These are phyloP conservation scores for Yamadazyma sp. DNA, from an alignment of 1,139 yeast genomes.

Conservation along the genomic window DNA sequence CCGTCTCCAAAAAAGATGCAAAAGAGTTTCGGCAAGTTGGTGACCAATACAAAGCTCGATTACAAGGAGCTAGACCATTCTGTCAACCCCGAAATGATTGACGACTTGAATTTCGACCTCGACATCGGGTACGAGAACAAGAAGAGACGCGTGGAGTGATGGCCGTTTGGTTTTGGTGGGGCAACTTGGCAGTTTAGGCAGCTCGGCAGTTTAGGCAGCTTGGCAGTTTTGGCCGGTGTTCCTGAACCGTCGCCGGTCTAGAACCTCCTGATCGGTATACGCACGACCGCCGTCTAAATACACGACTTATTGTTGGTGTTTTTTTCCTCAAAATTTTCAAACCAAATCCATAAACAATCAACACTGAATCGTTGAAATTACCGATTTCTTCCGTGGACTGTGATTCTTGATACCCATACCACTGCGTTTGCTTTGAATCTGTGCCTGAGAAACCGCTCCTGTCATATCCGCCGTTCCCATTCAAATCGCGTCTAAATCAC, in stretches of 20 bases:
- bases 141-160: neutral
- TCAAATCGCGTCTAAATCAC: too few relatives aligned
- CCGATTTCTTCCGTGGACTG: neutral
- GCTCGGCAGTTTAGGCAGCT: too few relatives aligned
- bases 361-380: neutral
- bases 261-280: neutral
- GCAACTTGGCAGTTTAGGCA: too few relatives aligned
- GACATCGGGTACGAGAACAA: slow-evolving; percentile 16
- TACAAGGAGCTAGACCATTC: slow-evolving; percentile 5
- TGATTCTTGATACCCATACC: too few relatives aligned
- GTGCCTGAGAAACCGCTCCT: too few relatives aligned
- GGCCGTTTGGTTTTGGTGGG: too few relatives aligned
- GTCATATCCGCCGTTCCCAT: too few relatives aligned
- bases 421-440: too few relatives aligned
- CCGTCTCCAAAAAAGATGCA: slow-evolving; percentile 43
- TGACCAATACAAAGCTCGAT: slow-evolving; percentile 11
- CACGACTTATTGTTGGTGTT: slow-evolving; percentile 1
- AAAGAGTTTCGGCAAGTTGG: slow-evolving; percentile 37
- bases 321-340: slow-evolving; percentile 1
- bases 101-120: slow-evolving; percentile 14
- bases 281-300: slow-evolving; percentile 1
- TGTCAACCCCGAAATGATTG: slow-evolving; percentile 8
- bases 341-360: neutral
- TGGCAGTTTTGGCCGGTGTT: too few relatives aligned
- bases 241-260: too few relatives aligned